phyloP scores from a whole-genome alignment of 2,329 filamentous ascomycete genomes.

The Xylariaceae sp. region DNA sequence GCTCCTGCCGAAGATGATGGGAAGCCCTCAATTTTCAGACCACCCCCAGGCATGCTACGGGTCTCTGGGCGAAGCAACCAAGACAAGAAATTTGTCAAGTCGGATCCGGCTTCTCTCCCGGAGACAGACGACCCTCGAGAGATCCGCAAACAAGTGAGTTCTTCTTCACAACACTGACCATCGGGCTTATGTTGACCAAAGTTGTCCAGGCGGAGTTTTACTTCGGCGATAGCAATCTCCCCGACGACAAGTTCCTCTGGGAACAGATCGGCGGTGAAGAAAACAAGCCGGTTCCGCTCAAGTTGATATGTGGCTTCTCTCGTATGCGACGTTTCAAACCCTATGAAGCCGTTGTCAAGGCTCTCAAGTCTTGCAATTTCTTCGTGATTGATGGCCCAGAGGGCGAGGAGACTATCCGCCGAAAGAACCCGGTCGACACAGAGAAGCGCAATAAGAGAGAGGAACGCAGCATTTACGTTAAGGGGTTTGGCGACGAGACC shows the following conservation, averaged over 20 bases:
- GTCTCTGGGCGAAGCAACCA: conserved; percentile 33
- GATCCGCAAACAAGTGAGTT: conserved; percentile 76
- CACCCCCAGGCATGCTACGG: conserved; percentile 36
- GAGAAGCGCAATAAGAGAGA: conserved; percentile 60
- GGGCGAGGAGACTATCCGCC: conserved; percentile 65
- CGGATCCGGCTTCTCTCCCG: conserved; percentile 60
- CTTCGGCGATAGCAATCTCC: conserved; percentile 55
- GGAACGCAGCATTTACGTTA: conserved; percentile 77
- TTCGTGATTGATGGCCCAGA: conserved; percentile 71
- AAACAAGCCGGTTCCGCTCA: conserved; percentile 77
- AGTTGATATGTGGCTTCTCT: conserved; percentile 78
- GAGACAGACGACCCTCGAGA: conserved; percentile 71
- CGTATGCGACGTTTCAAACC: conserved; percentile 95
- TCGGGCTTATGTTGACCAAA: conserved; percentile 1
- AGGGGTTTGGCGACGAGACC: conserved; percentile 87
- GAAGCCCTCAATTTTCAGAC: conserved; percentile 15
- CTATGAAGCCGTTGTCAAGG: conserved; percentile 74
- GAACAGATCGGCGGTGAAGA: conserved; percentile 67
- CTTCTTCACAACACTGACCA: not conserved
- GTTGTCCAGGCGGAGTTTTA: conserved; percentile 42
- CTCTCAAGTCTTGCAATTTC: conserved; percentile 69
- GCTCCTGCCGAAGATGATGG: conserved; percentile 25
- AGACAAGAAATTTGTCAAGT: conserved; percentile 57
- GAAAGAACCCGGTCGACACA: conserved; percentile 66
- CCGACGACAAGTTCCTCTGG: conserved; percentile 83